These are phyloP conservation scores for Boletus subluridellus DNA, from an alignment of 1,284 basidiomycete genomes.

Conservation along the genomic window DNA sequence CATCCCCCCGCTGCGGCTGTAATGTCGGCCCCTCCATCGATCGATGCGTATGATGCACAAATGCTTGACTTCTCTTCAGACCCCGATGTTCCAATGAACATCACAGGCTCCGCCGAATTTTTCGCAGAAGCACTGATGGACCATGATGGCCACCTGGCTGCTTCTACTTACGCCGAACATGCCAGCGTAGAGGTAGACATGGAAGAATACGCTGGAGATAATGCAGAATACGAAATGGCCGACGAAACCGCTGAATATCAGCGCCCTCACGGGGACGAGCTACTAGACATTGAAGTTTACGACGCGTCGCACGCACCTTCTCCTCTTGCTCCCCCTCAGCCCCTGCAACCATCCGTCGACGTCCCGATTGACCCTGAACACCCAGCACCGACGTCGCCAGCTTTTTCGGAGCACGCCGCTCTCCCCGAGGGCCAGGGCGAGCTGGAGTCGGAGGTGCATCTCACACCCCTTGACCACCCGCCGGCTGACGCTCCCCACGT, in stretches of 20 bases:
- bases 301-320: constrained; percentile 46
- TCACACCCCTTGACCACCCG: constrained; percentile 16
- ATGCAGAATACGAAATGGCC: constrained; percentile 70
- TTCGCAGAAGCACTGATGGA: constrained; percentile 62
- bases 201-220: constrained; percentile 55
- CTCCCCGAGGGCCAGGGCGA: constrained; percentile 6
- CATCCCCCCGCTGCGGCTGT: constrained; percentile 12
- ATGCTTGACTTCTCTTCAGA: constrained; percentile 67
- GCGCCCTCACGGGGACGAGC: constrained; percentile 33
- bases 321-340: constrained; percentile 23
- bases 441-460: constrained; percentile 11
- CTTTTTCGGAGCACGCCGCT: constrained; percentile 10
- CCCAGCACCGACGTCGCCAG: background rate
- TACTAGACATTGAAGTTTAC: constrained; percentile 59
- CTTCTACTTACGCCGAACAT: constrained; percentile 36
- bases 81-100: constrained; percentile 61
- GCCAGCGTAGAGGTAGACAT: constrained; percentile 67
- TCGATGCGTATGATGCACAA: constrained; percentile 59
- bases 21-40: constrained; percentile 36
- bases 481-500: constrained; percentile 17
- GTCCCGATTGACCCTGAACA: constrained; percentile 20
- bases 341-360: constrained; percentile 20
- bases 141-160: constrained; percentile 45
- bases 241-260: constrained; percentile 38
- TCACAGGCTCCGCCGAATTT: constrained; percentile 43